phyloP scores from a whole-genome alignment of 371 early-diverging fungal species.

The Paraphysoderma sedebokerense region DNA sequence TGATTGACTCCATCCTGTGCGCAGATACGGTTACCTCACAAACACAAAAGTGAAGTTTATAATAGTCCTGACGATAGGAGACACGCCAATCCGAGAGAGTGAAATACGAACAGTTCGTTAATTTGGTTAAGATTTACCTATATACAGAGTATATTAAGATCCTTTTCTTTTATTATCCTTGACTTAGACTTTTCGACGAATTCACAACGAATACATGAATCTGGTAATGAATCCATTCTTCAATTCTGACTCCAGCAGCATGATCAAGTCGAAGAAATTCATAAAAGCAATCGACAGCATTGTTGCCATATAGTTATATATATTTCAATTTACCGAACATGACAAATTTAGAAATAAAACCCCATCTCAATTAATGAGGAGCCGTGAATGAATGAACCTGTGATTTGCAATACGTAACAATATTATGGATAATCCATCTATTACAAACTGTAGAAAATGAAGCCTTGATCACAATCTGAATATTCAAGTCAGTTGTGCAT shows the following conservation, averaged over 20 bases:
- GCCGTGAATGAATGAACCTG: no score
- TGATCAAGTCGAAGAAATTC: not conserved
- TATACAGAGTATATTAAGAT: not conserved
- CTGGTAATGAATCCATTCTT: conserved; percentile 73
- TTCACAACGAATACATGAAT: conserved; percentile 59
- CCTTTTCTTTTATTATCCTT: not conserved
- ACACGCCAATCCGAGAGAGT: conserved; percentile 53
- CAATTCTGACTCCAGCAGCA: conserved; percentile 16
- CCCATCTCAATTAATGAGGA: no score
- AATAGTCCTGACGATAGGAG: conserved; percentile 51
- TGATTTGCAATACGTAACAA: no score
- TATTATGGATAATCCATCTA: no score
- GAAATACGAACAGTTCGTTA: conserved; percentile 59
- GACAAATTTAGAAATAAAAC: no score
- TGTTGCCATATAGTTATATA: no score
- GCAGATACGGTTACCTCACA: conserved; percentile 65
- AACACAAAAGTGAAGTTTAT: conserved; percentile 70
- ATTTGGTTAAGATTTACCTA: not conserved
- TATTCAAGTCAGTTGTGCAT: no score
- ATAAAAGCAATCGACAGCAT: no score
- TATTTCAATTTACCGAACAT: no score
- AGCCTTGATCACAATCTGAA: no score
- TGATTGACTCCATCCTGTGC: not conserved
- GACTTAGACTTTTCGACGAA: conserved; percentile 48
- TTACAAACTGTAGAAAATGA: no score